A percentile compares a stretch with the other conserved stretches of the same genome.
Conservation (phyloP, 176 grass and related monocot genomes). For the Urochloa ruziziensis region DNA sequence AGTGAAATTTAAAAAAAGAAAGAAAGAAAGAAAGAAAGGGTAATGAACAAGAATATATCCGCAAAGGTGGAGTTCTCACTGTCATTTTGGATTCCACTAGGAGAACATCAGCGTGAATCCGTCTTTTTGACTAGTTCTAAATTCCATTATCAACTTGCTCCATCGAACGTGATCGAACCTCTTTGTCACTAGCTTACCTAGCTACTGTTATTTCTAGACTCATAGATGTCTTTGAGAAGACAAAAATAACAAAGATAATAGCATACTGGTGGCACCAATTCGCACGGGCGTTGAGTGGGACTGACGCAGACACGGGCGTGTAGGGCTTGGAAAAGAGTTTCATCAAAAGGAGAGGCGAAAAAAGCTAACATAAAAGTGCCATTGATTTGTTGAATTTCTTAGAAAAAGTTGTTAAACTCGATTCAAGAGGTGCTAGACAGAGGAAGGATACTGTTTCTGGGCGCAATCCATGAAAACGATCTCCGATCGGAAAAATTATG, state of each 20-base stretch:
- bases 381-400: too few relatives aligned
- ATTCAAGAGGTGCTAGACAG: too few relatives aligned
- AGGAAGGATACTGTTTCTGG: too few relatives aligned
- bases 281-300: background rate
- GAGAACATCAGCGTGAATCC: background rate
- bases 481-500: too few relatives aligned
- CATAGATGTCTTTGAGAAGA: background rate
- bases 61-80: background rate
- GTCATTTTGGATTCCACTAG: conserved; percentile 10
- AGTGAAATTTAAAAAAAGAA: background rate
- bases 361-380: too few relatives aligned
- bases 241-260: background rate
- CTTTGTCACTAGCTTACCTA: background rate
- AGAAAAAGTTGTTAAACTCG: too few relatives aligned
- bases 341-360: too few relatives aligned
- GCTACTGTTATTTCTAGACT: background rate
- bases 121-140: background rate
- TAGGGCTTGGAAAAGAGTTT: background rate
- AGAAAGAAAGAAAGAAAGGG: background rate
- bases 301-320: background rate
- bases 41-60: background rate
- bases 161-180: background rate
- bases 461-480: too few relatives aligned
- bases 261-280: background rate
- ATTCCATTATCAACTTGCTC: background rate